phyloP scores from a whole-genome alignment of 305 asterid species.

The Petunia hybrid region DNA sequence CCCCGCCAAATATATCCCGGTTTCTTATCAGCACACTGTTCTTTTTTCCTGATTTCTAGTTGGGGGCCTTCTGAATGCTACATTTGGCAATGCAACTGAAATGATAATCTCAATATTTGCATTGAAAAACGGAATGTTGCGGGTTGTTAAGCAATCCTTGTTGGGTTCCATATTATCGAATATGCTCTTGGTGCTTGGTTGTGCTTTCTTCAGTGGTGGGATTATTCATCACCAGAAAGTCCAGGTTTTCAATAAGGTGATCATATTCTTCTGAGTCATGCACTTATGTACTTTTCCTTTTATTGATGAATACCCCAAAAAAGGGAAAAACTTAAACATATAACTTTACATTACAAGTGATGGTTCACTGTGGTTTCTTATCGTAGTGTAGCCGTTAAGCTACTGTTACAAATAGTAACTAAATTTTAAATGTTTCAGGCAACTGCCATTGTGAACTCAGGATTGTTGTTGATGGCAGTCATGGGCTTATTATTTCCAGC shows the following conservation, averaged over 20 bases:
- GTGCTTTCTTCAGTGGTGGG: conserved; percentile 98
- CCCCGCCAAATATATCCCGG: background rate
- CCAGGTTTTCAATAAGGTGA: conserved; percentile 86
- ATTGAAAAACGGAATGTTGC: conserved; percentile 87
- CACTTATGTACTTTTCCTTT: conserved; percentile 12
- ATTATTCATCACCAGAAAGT: conserved; percentile 74
- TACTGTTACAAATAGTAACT: conserved; percentile 38
- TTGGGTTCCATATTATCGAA: conserved; percentile 97
- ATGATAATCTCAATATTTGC: conserved; percentile 96
- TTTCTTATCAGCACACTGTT: background rate
- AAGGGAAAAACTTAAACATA: background rate
- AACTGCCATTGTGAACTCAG: conserved; percentile 87
- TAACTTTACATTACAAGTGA: background rate
- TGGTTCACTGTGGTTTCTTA: conserved; percentile 18
- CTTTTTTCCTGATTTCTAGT: conserved; percentile 59
- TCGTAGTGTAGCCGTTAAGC: conserved; percentile 14
- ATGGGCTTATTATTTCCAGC: conserved; percentile 97
- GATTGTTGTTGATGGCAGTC: conserved; percentile 96
- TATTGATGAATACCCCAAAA: conserved; percentile 11
- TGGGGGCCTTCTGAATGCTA: conserved; percentile 97
- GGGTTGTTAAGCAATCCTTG: conserved; percentile 91
- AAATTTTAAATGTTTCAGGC: conserved; percentile 62
- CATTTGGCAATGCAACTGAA: conserved; percentile 98
- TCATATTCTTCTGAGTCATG: conserved; percentile 12
- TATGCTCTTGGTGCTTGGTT: conserved; percentile 97